These are phyloP conservation scores for Lodderomyces beijingensis DNA, from an alignment of 1,139 yeast genomes.

Conservation along the genomic window DNA sequence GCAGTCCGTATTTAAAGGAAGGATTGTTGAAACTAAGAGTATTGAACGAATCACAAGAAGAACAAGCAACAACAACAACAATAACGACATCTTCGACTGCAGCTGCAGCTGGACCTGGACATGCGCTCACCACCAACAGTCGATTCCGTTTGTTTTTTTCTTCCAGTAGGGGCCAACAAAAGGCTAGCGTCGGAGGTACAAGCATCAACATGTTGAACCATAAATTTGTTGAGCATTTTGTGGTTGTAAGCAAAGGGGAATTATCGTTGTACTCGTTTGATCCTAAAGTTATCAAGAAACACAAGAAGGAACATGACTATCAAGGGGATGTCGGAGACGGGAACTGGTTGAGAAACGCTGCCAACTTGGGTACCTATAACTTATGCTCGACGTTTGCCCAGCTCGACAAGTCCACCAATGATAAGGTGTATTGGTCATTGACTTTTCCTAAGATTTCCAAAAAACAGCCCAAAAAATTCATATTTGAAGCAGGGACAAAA, in stretches of 20 bases:
- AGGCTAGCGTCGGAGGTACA: not conserved
- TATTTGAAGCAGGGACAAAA: slow-evolving; percentile 58
- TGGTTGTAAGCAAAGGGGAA: slow-evolving; percentile 57
- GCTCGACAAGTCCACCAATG: slow-evolving; percentile 25
- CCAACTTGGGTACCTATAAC: slow-evolving; percentile 44
- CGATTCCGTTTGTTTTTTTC: slow-evolving; percentile 21
- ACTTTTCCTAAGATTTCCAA: slow-evolving; percentile 37
- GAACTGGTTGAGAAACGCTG: slow-evolving; percentile 58
- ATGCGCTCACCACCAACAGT: slow-evolving; percentile 10
- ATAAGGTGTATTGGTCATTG: slow-evolving; percentile 33
- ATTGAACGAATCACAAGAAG: slow-evolving; percentile 37
- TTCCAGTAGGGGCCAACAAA: slow-evolving; percentile 11
- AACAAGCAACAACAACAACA: slow-evolving; percentile 11
- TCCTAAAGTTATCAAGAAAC: slow-evolving; percentile 41
- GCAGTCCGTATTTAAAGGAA: slow-evolving; percentile 79
- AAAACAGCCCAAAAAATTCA: slow-evolving; percentile 32
- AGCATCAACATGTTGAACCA: slow-evolving; percentile 10
- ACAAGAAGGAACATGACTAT: slow-evolving; percentile 24
- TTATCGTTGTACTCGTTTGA: slow-evolving; percentile 51
- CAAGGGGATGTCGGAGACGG: slow-evolving; percentile 52
- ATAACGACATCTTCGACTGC: slow-evolving; percentile 19
- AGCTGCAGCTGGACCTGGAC: not conserved
- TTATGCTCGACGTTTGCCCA: slow-evolving; percentile 49
- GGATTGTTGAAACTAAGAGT: slow-evolving; percentile 58
- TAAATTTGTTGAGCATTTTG: slow-evolving; percentile 47